Base-by-base conservation (phyloP, 2,329 filamentous ascomycete genomes). In the Helminthosporium solani region DNA sequence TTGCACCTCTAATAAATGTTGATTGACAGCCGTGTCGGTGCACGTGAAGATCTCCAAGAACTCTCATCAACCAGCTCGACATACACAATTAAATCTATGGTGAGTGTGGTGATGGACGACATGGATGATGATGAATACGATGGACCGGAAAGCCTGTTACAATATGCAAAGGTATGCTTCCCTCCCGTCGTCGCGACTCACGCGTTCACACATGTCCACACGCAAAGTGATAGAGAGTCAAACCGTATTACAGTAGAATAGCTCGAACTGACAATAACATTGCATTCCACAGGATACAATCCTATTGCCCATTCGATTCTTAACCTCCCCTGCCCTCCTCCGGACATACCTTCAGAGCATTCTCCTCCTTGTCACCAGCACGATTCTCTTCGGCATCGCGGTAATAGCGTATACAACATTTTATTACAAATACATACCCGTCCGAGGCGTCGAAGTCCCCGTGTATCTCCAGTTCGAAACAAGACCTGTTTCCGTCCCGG, bases 341-440 rank as follows among this genome's bases (percentile, higher is more conserved):
- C 78, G 80, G 57, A 79, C 83, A 23, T 88, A 88, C 63, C 67
- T 88, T 38, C 81, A 80, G 47, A 81, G 77, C 12, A 53, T 78
- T 12, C 74, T 86, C 19, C 72, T 83, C 53, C 63, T 79, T 36
- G 54, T 72, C 40, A 75, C 82, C 18, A 78, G 79, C 2, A 54
- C 78, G 14, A 53, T 79, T 33, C 77, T 88, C 40, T 70, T 86
- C 34, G 75, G 73, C 30, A 66, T 83, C 16, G 83, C 85, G 5
- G 70, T 78, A 6, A 61, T 81, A 31, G 82, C 83, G 27, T 88
- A 88, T 63, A 73, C 75, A 28, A 70, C 84, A 15, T 88, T 89
- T 71, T 88, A 88, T 73, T 77, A 79, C 67, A 78, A 77, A 50
- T 87, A 84, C 70, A 80, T 89, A 18, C 86, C 86, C 1, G 78